Percentiles rank a stretch among this genome's conserved stretches.
Conservation (phyloP, 768 basidiomycete genomes). For the Jaapia argillacea region DNA sequence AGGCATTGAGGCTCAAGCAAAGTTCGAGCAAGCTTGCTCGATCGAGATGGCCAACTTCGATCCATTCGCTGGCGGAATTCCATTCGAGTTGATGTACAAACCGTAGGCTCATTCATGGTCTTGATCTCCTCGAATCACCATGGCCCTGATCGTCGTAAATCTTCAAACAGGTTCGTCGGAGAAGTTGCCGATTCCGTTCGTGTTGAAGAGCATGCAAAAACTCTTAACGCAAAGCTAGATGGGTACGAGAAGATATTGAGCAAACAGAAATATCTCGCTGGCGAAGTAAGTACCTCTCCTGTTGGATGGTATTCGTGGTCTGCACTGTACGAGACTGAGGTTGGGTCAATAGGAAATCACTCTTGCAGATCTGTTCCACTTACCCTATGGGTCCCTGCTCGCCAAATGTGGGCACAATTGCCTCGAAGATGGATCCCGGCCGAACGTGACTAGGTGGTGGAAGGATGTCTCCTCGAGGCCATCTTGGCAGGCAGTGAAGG, state of each 20-base stretch:
- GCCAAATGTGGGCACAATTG: conserved; percentile 15
- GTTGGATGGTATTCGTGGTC: background rate
- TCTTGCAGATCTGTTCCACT: conserved; percentile 48
- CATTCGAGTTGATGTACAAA: conserved; percentile 41
- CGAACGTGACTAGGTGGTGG: conserved; percentile 45
- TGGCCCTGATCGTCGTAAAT: background rate
- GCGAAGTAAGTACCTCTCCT: conserved; percentile 16
- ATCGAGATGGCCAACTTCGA: conserved; percentile 49
- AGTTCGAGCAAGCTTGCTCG: conserved; percentile 31
- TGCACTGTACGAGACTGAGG: background rate
- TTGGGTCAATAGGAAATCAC: conserved; percentile 28
- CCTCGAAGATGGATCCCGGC: conserved; percentile 20
- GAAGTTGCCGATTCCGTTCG: conserved; percentile 20
- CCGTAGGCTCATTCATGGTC: conserved; percentile 27
- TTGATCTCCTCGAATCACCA: no score
- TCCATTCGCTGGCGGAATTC: conserved; percentile 28
- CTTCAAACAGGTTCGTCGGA: conserved; percentile 10
- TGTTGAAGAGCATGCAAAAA: conserved; percentile 15
- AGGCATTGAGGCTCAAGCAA: conserved; percentile 18
- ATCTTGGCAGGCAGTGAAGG: conserved; percentile 38
- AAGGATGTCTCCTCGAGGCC: conserved; percentile 33
- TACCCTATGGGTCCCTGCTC: conserved; percentile 33
- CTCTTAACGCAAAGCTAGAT: conserved; percentile 32
- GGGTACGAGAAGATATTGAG: conserved; percentile 47
- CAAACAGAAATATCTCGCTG: conserved; percentile 43